phyloP scores from a whole-genome alignment of 305 asterid genomes.

The Solanum hybrid region DNA sequence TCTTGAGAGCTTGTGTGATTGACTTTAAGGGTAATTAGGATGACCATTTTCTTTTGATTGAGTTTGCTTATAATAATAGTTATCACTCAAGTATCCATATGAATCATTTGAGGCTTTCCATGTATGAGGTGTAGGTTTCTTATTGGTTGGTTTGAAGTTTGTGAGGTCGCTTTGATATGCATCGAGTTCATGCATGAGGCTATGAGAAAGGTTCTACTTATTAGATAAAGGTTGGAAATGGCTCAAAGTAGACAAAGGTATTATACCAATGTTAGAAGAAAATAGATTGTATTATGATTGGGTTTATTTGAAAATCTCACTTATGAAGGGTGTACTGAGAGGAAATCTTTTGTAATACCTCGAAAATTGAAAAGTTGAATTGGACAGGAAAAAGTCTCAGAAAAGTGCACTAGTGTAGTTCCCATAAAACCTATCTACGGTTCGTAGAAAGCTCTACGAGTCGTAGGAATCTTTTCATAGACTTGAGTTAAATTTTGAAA shows the following conservation, averaged over 20 bases:
- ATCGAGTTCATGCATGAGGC: neutral
- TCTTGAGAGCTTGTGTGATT: neutral
- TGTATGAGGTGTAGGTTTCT: neutral
- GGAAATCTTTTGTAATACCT: neutral
- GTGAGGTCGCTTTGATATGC: neutral
- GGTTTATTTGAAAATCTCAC: neutral
- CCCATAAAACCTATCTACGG: neutral
- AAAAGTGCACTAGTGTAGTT: neutral
- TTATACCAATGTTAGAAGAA: neutral
- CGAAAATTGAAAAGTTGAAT: neutral
- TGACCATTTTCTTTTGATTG: neutral
- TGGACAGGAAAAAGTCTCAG: neutral
- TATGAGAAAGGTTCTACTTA: neutral
- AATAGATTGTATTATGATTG: neutral
- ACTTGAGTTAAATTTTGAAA: neutral
- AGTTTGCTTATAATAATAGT: too few relatives aligned
- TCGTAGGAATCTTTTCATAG: neutral
- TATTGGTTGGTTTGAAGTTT: neutral
- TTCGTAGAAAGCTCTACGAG: neutral
- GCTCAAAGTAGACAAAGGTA: neutral
- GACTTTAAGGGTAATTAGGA: neutral
- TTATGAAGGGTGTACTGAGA: neutral
- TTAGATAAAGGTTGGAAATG: neutral
- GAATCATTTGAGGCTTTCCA: neutral
- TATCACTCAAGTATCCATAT: neutral